These are phyloP conservation scores for Arthrocladium fulminans DNA, from an alignment of 2,329 filamentous ascomycete genomes.

Conservation along the genomic window DNA sequence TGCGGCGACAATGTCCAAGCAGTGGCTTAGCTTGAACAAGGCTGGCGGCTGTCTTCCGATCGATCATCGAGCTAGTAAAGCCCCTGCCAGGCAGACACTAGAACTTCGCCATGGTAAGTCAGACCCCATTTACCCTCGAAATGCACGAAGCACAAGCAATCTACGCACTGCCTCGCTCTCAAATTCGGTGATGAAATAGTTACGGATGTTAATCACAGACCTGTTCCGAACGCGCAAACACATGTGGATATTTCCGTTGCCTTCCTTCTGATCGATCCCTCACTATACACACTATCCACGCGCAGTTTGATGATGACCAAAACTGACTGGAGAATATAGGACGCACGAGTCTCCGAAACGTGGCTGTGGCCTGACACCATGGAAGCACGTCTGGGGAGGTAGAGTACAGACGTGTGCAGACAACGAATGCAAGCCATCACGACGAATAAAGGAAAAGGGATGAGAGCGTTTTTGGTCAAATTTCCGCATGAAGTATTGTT, in stretches of 20 bases:
- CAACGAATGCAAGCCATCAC: neutral
- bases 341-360: slow-evolving; percentile 21
- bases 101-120: slow-evolving; percentile 22
- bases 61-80: slow-evolving; percentile 17
- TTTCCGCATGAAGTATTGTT: neutral
- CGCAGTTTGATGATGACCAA: neutral
- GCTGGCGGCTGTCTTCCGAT: slow-evolving; percentile 3
- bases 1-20: neutral
- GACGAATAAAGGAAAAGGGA: neutral
- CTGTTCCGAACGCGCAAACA: slow-evolving; percentile 84
- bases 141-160: neutral
- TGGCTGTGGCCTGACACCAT: slow-evolving; percentile 17
- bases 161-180: neutral
- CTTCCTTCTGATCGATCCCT: neutral
- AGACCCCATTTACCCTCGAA: neutral
- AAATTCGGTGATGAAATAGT: slow-evolving; percentile 77
- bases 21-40: neutral
- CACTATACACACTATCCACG: neutral
- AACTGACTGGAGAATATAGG: slow-evolving; percentile 12
- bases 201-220: slow-evolving; percentile 87
- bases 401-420: neutral
- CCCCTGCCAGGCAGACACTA: slow-evolving; percentile 20
- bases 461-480: neutral
- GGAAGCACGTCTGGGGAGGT: slow-evolving; percentile 9
- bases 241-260: slow-evolving; percentile 9